Evolutionary conservation across 176 grass and related monocot species (phyloP), one percentile per base, ranked within the genome.

Genomic region (Eragrostis nindensis): DNA sequence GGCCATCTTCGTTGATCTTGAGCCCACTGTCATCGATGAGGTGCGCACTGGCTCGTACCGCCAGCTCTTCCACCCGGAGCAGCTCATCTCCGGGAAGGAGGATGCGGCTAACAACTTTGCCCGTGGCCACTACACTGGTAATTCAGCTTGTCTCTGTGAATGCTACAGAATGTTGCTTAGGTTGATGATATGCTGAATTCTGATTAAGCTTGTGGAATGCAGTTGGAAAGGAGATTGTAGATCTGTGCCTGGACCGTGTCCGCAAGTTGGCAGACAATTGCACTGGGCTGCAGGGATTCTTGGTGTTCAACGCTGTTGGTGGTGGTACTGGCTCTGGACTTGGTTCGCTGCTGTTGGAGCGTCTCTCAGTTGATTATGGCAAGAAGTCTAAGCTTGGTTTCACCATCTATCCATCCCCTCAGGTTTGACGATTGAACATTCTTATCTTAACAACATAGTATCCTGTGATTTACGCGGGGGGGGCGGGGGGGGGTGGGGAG

Each of bases 331-430:
- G 95, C 69, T 97, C 95, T 84, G 95, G 95, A 39, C 85, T 97
- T 44, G 95, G 95, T 49, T 97, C 95, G 66, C 85, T 97, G 32
- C 83, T 97, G 6, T 53, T 97, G 70, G 95, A 97, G 71, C 92
- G 95, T n/a, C 88, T 97, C 54, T 97, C 95, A 22, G 95, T 97
- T 44, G 95, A 97, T 83, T 97, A 97, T 25, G 95, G 95, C 46
- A 97, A 97, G 87, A 97, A 97, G 65, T 97, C 95, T 2, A 97
- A 94, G 92, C 95, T 97, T 19, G 95, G 95, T 29, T 97, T 97
- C 90, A 97, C 95, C 62, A 97, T 97, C 72, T 97, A 90, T 82
- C 95, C 95, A 85, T 97, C 95, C 60, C 95, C 95, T 57, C 95
- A 97, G 86, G 95, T 94, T 82, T 49, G 43, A 21, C 15, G 66